Evolutionary conservation across 2,329 filamentous ascomycete genomes (phyloP).

Genomic region (Mollisia scopiformis): DNA sequence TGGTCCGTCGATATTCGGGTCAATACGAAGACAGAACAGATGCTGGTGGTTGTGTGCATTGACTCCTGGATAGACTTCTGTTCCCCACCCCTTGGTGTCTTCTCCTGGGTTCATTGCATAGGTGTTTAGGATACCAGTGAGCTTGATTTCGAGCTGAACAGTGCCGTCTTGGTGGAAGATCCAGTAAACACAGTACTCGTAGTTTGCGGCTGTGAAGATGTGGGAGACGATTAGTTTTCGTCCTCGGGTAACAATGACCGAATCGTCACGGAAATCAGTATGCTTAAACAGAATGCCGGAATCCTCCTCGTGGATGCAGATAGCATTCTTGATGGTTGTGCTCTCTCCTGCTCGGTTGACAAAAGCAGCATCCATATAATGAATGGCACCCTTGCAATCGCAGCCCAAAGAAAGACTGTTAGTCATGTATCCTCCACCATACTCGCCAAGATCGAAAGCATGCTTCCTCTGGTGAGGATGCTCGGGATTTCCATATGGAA

Average conservation of each 20-base stretch:
- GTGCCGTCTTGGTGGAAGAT: conserved; percentile 92
- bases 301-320: conserved; percentile 96
- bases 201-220: conserved; percentile 94
- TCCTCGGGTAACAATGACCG: conserved; percentile 81
- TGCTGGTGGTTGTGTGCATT: conserved; percentile 98
- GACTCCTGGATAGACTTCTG: conserved; percentile 85
- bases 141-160: conserved; percentile 87
- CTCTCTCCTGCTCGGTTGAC: conserved; percentile 77
- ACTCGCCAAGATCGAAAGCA: conserved; percentile 80
- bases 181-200: conserved; percentile 90
- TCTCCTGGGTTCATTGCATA: conserved; percentile 81
- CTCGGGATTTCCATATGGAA: conserved; percentile 84
- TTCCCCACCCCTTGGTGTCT: conserved; percentile 85
- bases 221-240: conserved; percentile 87
- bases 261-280: conserved; percentile 90
- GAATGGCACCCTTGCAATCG: conserved; percentile 88
- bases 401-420: conserved; percentile 77
- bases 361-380: conserved; percentile 86
- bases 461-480: conserved; percentile 81
- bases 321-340: conserved; percentile 86
- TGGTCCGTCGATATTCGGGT: conserved; percentile 84
- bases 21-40: conserved; percentile 86
- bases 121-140: conserved; percentile 92
- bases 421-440: conserved; percentile 82
- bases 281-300: conserved; percentile 92